These are phyloP conservation scores for Colletotrichum simmondsii DNA, from an alignment of 2,329 filamentous ascomycete species.

Conservation along the genomic window DNA sequence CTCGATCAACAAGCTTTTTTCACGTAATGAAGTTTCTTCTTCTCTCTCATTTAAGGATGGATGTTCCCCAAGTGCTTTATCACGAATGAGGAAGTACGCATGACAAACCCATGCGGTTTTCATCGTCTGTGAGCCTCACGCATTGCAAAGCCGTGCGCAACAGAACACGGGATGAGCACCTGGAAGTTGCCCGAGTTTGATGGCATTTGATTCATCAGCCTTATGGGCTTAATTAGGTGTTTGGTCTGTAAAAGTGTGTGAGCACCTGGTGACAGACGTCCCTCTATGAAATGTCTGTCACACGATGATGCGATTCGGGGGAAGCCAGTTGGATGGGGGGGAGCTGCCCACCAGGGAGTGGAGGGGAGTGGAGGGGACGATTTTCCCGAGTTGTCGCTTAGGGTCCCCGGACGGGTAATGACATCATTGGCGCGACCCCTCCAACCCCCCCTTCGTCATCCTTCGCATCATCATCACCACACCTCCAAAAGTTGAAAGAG, in stretches of 20 bases:
- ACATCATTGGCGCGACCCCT: slow-evolving; percentile 33
- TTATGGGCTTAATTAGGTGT: background rate
- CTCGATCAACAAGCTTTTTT: background rate
- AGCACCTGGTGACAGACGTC: background rate
- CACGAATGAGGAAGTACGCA: background rate
- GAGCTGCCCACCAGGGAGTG: too few species aligned
- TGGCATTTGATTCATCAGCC: background rate
- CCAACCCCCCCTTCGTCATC: slow-evolving; percentile 27
- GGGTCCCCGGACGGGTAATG: slow-evolving; percentile 10
- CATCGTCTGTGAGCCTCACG: background rate
- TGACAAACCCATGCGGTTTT: background rate
- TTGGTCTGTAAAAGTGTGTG: background rate
- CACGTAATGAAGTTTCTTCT: background rate
- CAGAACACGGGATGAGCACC: background rate
- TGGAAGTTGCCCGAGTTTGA: background rate
- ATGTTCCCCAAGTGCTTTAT: background rate
- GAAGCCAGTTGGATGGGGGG: background rate
- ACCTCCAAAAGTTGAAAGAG: background rate
- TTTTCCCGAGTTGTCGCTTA: slow-evolving; percentile 14
- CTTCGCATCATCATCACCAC: slow-evolving; percentile 28
- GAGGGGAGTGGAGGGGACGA: slow-evolving; percentile 6
- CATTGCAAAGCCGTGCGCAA: background rate
- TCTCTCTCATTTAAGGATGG: background rate
- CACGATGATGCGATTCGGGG: background rate
- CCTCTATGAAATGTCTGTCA: background rate